phyloP scores from a whole-genome alignment of 2,329 filamentous ascomycete genomes.

The Fusarium miscanthi region DNA sequence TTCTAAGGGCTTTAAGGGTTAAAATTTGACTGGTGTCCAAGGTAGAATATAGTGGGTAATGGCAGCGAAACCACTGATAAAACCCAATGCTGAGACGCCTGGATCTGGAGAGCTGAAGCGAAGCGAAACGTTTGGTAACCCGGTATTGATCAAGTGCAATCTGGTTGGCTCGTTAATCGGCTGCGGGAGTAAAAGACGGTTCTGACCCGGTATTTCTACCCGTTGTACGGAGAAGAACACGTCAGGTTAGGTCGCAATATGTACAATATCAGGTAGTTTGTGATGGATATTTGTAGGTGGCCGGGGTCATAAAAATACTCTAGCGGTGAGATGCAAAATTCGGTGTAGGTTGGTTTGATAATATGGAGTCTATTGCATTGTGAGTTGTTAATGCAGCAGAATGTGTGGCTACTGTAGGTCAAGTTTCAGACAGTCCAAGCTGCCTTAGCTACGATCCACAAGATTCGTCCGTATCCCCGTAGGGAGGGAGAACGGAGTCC shows the following conservation, averaged over 20 bases:
- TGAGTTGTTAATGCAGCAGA: slow-evolving; percentile 35
- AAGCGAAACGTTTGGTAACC: slow-evolving; percentile 14
- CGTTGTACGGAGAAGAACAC: slow-evolving; percentile 20
- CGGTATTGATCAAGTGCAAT: slow-evolving; percentile 15
- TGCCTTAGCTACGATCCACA: slow-evolving; percentile 11
- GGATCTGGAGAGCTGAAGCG: slow-evolving; percentile 17
- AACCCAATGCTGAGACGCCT: slow-evolving; percentile 14
- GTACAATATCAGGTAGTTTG: slow-evolving; percentile 21
- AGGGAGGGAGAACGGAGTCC: slow-evolving; percentile 12
- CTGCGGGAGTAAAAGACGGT: slow-evolving; percentile 19
- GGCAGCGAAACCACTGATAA: slow-evolving; percentile 16
- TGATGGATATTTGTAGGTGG: slow-evolving; percentile 21
- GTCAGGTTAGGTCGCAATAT: slow-evolving; percentile 1
- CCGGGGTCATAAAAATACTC: slow-evolving; percentile 23
- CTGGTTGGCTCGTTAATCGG: slow-evolving; percentile 34
- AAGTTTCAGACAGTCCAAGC: slow-evolving; percentile 27
- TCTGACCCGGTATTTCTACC: slow-evolving; percentile 27
- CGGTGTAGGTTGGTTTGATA: slow-evolving; percentile 13
- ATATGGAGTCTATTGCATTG: slow-evolving; percentile 27
- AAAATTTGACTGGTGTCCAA: slow-evolving; percentile 31
- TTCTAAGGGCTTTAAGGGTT: slow-evolving; percentile 29
- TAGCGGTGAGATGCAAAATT: slow-evolving; percentile 11
- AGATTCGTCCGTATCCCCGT: slow-evolving; percentile 17
- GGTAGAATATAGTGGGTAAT: slow-evolving; percentile 36
- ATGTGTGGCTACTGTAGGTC: slow-evolving; percentile 20